These are phyloP conservation scores for Lentinula novae-zelandiae DNA, from an alignment of 1,284 basidiomycete genomes.

Conservation along the genomic window DNA sequence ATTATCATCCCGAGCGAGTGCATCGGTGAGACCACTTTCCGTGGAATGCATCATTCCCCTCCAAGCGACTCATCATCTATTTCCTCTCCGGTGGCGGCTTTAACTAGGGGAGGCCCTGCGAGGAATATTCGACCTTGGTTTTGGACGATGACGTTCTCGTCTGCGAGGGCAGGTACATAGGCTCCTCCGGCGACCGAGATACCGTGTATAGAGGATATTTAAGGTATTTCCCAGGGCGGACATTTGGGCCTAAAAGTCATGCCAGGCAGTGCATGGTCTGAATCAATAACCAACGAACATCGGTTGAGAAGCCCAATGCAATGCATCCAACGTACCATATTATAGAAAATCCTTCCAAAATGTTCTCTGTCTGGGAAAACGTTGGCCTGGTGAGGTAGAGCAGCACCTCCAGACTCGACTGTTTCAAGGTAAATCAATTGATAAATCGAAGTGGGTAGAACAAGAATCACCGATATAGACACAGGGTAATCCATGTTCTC, in stretches of 20 bases:
- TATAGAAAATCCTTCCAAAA: constrained; percentile 96
- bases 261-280: not conserved
- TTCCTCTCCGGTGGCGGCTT: constrained; percentile 91
- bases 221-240: constrained; percentile 88
- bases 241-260: constrained; percentile 70
- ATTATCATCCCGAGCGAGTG: constrained; percentile 84
- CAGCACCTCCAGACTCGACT: constrained; percentile 95
- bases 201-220: constrained; percentile 91
- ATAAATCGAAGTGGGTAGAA: constrained; percentile 12
- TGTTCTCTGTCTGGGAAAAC: constrained; percentile 91
- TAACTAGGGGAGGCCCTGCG: constrained; percentile 94
- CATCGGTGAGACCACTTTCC: constrained; percentile 92
- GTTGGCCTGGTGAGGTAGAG: constrained; percentile 89
- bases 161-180: constrained; percentile 96
- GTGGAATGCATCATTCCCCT: constrained; percentile 93
- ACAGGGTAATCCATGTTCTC: constrained; percentile 88
- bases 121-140: constrained; percentile 94
- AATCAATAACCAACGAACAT: not conserved
- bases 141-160: constrained; percentile 92
- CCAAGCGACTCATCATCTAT: constrained; percentile 93
- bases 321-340: constrained; percentile 67
- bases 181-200: constrained; percentile 91
- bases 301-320: not conserved
- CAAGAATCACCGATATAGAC: constrained; percentile 75
- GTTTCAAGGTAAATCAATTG: constrained; percentile 1